Evolutionary conservation across 192 early-diverging fungal genomes (phyloP).

Genomic region (Rhizophagus prolifer): DNA sequence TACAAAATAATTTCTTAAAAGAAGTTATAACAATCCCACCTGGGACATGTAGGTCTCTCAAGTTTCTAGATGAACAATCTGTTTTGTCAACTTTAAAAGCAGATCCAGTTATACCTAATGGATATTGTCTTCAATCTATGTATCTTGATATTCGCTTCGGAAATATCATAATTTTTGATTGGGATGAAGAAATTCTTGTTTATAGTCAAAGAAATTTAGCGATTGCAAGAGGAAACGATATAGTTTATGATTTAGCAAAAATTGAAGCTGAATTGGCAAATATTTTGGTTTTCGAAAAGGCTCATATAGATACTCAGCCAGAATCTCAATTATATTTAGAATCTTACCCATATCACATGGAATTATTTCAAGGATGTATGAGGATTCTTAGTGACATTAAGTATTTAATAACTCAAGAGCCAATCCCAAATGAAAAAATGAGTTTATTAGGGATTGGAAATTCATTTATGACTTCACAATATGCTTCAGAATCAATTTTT

Average conservation of each 20-base stretch:
- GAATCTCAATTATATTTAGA: conserved; percentile 14
- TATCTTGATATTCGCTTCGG: not conserved
- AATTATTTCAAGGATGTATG: conserved; percentile 24
- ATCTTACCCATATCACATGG: conserved; percentile 30
- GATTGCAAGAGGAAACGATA: conserved; percentile 6
- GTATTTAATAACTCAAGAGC: conserved; percentile 22
- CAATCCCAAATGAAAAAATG: conserved; percentile 17
- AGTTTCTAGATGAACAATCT: not conserved
- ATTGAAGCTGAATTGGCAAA: conserved; percentile 24
- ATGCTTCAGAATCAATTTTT: not conserved
- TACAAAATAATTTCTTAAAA: conserved; percentile 17
- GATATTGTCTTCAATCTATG: conserved; percentile 14
- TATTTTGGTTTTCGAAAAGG: conserved; percentile 27
- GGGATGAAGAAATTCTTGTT: conserved; percentile 14
- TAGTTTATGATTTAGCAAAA: conserved; percentile 23
- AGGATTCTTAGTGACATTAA: conserved; percentile 24
- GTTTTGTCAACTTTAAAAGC: not conserved
- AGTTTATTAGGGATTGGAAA: not conserved
- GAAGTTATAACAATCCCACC: not conserved
- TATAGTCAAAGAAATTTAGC: conserved; percentile 23
- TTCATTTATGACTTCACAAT: not conserved
- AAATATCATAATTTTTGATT: conserved; percentile 24
- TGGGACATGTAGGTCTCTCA: conserved; percentile 4
- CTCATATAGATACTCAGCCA: conserved; percentile 2
- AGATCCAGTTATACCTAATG: not conserved